These are phyloP conservation scores for Camelina laxa DNA, from an alignment of 345 rosid genomes.

Conservation along the genomic window DNA sequence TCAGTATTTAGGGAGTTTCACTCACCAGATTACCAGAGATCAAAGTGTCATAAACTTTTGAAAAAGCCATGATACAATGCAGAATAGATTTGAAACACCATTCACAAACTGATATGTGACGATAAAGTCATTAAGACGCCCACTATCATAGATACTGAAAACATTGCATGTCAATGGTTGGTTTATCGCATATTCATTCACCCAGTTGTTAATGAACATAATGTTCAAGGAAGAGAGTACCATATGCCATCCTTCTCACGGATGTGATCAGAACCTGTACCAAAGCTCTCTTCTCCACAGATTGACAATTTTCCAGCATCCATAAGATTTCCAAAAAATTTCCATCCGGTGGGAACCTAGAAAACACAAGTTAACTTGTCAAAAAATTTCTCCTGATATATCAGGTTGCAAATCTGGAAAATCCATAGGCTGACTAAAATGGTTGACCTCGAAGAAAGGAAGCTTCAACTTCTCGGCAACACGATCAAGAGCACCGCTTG, in stretches of 20 bases:
- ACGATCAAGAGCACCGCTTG: conserved; percentile 94
- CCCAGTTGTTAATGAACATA: background rate
- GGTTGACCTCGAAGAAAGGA: conserved; percentile 82
- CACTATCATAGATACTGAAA: conserved; percentile 10
- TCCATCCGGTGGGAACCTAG: conserved; percentile 98
- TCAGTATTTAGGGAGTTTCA: conserved; percentile 7
- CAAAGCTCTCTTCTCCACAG: conserved; percentile 98
- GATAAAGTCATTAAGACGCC: background rate
- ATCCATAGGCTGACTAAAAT: conserved; percentile 9
- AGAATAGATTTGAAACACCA: conserved; percentile 10
- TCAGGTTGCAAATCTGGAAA: background rate
- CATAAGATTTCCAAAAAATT: conserved; percentile 96
- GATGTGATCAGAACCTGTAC: conserved; percentile 97
- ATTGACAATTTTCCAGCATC: conserved; percentile 93
- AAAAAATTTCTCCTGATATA: conserved; percentile 8
- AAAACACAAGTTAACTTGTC: conserved; percentile 40
- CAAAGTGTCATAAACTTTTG: conserved; percentile 5
- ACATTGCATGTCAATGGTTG: conserved; percentile 1
- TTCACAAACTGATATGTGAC: background rate
- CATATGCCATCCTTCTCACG: conserved; percentile 97
- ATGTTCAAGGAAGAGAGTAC: conserved; percentile 52
- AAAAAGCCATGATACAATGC: background rate
- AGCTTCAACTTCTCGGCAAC: conserved; percentile 86
- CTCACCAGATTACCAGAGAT: conserved; percentile 3
- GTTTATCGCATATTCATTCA: conserved; percentile 2